Evolutionary conservation across 2,329 filamentous ascomycete genomes (phyloP).

Genomic region (Dactylellina haptotyla): DNA sequence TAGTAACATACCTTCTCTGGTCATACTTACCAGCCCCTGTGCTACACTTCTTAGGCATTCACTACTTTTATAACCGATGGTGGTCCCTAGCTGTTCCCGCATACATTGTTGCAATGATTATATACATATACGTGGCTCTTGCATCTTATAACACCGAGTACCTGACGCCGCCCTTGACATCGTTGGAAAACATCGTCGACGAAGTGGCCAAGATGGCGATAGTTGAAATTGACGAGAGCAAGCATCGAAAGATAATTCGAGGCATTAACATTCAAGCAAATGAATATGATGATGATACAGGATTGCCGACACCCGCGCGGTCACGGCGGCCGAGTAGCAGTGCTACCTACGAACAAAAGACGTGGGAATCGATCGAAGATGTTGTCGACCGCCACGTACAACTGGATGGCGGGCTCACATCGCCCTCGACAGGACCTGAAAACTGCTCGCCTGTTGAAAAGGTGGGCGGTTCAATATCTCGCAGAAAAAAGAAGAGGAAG

Average conservation of each 20-base stretch:
- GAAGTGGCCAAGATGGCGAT: slow-evolving; percentile 86
- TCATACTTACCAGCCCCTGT: slow-evolving; percentile 91
- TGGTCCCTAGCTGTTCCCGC: slow-evolving; percentile 93
- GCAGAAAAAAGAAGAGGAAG: slow-evolving; percentile 59
- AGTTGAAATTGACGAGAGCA: slow-evolving; percentile 76
- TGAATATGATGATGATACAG: slow-evolving; percentile 25
- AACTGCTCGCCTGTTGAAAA: slow-evolving; percentile 48
- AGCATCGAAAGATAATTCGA: slow-evolving; percentile 62
- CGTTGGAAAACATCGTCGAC: slow-evolving; percentile 90
- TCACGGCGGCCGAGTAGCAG: slow-evolving; percentile 36
- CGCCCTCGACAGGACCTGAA: slow-evolving; percentile 42
- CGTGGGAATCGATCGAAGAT: slow-evolving; percentile 46
- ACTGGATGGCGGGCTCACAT: slow-evolving; percentile 39
- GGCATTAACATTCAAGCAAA: slow-evolving; percentile 58
- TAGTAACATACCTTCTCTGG: slow-evolving; percentile 77
- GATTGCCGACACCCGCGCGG: slow-evolving; percentile 21
- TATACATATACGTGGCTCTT: slow-evolving; percentile 94
- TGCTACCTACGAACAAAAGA: slow-evolving; percentile 33
- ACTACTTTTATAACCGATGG: slow-evolving; percentile 98
- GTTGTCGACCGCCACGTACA: slow-evolving; percentile 27
- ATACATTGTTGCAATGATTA: slow-evolving; percentile 85
- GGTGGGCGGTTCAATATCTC: slow-evolving; percentile 21
- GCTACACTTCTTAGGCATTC: slow-evolving; percentile 89
- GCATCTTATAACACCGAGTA: slow-evolving; percentile 90
- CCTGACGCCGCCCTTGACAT: slow-evolving; percentile 80